A percentile compares a stretch with the other conserved stretches of the same genome.
Conservation (phyloP, 768 basidiomycete species). For the Rickenella mellea region DNA sequence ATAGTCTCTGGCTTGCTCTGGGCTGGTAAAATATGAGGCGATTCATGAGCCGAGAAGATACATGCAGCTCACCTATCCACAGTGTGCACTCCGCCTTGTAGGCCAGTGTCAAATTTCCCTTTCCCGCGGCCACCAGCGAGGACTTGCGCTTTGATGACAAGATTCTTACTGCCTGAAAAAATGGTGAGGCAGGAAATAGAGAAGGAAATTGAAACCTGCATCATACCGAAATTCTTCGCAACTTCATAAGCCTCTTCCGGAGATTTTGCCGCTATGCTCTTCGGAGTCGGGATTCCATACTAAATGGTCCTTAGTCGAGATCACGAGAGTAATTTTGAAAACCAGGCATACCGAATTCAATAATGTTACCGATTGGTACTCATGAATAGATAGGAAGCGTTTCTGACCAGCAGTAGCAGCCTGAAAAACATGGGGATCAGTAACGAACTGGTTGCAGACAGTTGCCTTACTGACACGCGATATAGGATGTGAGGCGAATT, state of each 20-base stretch:
- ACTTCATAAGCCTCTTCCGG: slow-evolving; percentile 85
- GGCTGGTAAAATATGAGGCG: slow-evolving; percentile 31
- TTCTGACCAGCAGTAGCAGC: slow-evolving; percentile 71
- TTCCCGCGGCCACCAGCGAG: slow-evolving; percentile 98
- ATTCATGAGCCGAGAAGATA: not conserved
- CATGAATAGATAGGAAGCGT: slow-evolving; percentile 93
- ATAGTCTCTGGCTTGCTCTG: slow-evolving; percentile 79
- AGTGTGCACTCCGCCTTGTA: slow-evolving; percentile 96
- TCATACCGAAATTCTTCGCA: slow-evolving; percentile 78
- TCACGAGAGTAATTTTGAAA: slow-evolving; percentile 1
- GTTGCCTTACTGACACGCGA: slow-evolving; percentile 45
- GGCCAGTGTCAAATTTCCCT: slow-evolving; percentile 91
- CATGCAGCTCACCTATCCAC: slow-evolving; percentile 58
- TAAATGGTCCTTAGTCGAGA: slow-evolving; percentile 21
- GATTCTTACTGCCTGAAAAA: slow-evolving; percentile 52
- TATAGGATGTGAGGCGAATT: slow-evolving; percentile 39
- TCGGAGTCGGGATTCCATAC: slow-evolving; percentile 96
- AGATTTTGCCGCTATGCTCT: slow-evolving; percentile 78
- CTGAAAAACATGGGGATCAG: slow-evolving; percentile 24
- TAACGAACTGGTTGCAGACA: slow-evolving; percentile 2
- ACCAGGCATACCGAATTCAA: slow-evolving; percentile 73
- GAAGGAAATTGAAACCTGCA: not conserved
- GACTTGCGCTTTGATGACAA: slow-evolving; percentile 98
- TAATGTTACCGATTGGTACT: slow-evolving; percentile 93
- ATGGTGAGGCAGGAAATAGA: not conserved